Evolutionary conservation across 2,329 filamentous ascomycete species (phyloP).

Genomic region (Plenodomus tracheiphilus): DNA sequence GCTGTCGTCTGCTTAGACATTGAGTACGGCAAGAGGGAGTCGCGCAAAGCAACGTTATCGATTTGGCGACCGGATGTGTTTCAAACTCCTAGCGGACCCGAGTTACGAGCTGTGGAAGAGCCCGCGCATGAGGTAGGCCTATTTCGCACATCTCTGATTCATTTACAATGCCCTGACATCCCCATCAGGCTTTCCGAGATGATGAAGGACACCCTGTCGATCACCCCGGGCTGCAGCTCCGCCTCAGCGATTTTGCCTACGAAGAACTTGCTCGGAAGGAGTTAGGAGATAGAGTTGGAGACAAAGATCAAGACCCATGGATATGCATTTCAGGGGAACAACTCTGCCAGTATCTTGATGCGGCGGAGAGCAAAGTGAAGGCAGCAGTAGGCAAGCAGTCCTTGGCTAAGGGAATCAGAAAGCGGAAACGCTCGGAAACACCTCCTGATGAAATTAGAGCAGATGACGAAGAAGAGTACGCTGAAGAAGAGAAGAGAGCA

Average conservation of each 20-base stretch:
- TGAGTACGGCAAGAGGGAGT: conserved; percentile 15
- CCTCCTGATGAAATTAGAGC: conserved; percentile 17
- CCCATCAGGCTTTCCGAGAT: conserved; percentile 28
- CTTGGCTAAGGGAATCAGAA: conserved; percentile 14
- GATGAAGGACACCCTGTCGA: conserved; percentile 16
- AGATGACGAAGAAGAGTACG: conserved; percentile 17
- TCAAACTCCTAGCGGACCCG: conserved; percentile 5
- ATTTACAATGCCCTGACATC: conserved; percentile 9
- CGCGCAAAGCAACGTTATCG: conserved; percentile 13
- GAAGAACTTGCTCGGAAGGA: conserved; percentile 16
- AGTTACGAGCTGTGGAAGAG: conserved; percentile 10
- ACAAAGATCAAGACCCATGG: conserved; percentile 5
- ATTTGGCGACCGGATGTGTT: conserved; percentile 9
- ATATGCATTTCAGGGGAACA: not conserved
- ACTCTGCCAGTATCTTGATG: conserved; percentile 14
- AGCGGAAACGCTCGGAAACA: conserved; percentile 21
- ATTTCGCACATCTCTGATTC: not conserved
- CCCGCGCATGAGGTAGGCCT: conserved; percentile 6
- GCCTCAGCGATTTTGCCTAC: conserved; percentile 17
- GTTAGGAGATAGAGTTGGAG: conserved; percentile 2
- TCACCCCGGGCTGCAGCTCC: conserved; percentile 14
- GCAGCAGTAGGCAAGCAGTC: conserved; percentile 12
- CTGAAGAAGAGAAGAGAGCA: conserved; percentile 19
- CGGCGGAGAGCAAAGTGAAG: conserved; percentile 12
- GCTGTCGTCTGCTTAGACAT: conserved; percentile 21